Conservation (phyloP, 331 rosid species). For the Erythrophleum ivorense region DNA sequence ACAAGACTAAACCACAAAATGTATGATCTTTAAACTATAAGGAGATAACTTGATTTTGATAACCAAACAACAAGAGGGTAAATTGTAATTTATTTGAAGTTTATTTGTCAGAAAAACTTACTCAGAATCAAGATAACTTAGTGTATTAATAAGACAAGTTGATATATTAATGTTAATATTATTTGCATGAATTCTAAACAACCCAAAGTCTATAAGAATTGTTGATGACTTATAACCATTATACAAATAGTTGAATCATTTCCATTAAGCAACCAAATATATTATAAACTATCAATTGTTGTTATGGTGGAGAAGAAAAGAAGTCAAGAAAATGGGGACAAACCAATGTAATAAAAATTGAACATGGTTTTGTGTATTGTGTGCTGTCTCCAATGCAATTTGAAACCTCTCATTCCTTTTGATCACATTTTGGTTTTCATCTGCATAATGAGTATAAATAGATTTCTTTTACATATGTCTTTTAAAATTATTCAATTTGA, state of each 20-base stretch:
- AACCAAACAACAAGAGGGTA: too few relatives aligned
- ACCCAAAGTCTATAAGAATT: slow-evolving; percentile 52
- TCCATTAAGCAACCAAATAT: background rate
- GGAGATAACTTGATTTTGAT: too few relatives aligned
- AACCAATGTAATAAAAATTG: background rate
- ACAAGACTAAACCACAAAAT: too few relatives aligned
- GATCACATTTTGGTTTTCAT: background rate
- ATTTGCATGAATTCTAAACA: too few relatives aligned
- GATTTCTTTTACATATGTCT: background rate
- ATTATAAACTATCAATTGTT: background rate
- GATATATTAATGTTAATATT: slow-evolving; percentile 43
- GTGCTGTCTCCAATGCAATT: background rate
- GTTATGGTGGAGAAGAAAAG: background rate
- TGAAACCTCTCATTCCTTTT: slow-evolving; percentile 21
- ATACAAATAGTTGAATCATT: slow-evolving; percentile 48
- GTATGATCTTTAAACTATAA: too few relatives aligned
- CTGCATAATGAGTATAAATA: background rate
- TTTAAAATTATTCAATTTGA: background rate
- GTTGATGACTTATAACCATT: slow-evolving; percentile 50
- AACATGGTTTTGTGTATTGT: background rate
- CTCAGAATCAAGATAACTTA: slow-evolving; percentile 56
- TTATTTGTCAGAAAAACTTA: slow-evolving; percentile 14
- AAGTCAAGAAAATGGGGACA: too few relatives aligned
- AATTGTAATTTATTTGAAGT: too few relatives aligned
- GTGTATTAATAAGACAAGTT: slow-evolving; percentile 47